Percentiles rank a stretch among this genome's conserved stretches.
Evolutionary conservation across 2,329 filamentous ascomycete genomes (phyloP).

Genomic region (Diaporthe batatas): DNA sequence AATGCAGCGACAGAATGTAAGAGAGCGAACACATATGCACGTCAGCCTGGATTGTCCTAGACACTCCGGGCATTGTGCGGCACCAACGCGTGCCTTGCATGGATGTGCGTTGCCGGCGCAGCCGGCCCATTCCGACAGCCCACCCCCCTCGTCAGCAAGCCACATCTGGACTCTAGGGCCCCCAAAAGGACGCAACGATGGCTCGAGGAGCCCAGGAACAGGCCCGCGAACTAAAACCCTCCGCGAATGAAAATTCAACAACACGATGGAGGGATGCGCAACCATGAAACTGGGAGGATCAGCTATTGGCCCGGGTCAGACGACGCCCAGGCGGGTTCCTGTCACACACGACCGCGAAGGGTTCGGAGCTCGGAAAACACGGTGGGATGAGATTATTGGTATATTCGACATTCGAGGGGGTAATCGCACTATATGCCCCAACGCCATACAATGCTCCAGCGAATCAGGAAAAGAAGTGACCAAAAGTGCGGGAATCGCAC

Average conservation of each 20-base stretch:
- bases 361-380: neutral
- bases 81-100: constrained; percentile 6
- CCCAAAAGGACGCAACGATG: constrained; percentile 10
- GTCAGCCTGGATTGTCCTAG: constrained; percentile 9
- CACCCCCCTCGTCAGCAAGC: constrained; percentile 18
- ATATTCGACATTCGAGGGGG: constrained; percentile 26
- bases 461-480: neutral
- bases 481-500: neutral
- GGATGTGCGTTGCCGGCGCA: neutral
- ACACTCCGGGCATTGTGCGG: constrained; percentile 10
- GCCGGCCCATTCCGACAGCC: constrained; percentile 29
- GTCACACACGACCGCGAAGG: neutral
- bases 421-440: constrained; percentile 20
- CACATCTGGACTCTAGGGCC: constrained; percentile 1
- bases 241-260: neutral
- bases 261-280: neutral
- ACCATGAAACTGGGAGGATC: constrained; percentile 29
- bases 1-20: neutral
- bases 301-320: constrained; percentile 5
- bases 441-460: constrained; percentile 41
- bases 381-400: neutral
- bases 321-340: neutral
- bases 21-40: constrained; percentile 19
- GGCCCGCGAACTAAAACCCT: neutral
- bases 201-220: constrained; percentile 20